Conservation (phyloP, 495 filamentous ascomycete genomes). For the Pseudoneurospora amorphoporcata region DNA sequence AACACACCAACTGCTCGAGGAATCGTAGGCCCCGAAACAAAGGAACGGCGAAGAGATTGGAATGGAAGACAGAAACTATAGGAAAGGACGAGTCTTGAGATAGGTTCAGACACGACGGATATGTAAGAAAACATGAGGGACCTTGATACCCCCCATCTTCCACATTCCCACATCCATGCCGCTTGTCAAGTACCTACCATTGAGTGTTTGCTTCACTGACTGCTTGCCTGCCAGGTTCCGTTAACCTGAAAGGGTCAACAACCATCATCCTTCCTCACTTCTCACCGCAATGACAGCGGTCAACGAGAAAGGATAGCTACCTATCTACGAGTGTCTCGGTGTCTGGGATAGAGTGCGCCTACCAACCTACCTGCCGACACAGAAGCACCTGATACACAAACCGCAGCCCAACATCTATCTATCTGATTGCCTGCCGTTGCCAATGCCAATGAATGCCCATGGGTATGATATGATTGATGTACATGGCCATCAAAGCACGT, state of each 20-base stretch:
- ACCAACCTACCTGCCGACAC: too few relatives aligned
- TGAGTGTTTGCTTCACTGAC: neutral
- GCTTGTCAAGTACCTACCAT: neutral
- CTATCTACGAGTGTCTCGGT: neutral
- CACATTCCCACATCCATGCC: neutral
- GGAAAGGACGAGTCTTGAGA: neutral
- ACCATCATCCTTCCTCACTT: neutral
- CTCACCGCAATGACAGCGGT: neutral
- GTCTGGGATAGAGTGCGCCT: neutral
- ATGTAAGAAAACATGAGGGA: neutral
- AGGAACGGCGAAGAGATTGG: neutral
- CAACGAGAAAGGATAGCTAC: neutral
- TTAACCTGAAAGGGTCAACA: neutral
- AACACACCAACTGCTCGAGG: neutral
- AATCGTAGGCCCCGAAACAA: neutral
- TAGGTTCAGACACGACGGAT: neutral
- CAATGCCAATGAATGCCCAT: too few relatives aligned
- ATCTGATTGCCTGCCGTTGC: too few relatives aligned
- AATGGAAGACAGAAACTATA: neutral
- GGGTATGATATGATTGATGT: too few relatives aligned
- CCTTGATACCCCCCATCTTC: neutral
- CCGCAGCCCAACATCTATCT: neutral
- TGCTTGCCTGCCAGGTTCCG: neutral
- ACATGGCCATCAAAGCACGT: neutral
- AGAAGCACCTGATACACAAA: too few relatives aligned